Conservation (phyloP, 192 early-diverging fungal genomes). For the Backusella parvicylindrica region DNA sequence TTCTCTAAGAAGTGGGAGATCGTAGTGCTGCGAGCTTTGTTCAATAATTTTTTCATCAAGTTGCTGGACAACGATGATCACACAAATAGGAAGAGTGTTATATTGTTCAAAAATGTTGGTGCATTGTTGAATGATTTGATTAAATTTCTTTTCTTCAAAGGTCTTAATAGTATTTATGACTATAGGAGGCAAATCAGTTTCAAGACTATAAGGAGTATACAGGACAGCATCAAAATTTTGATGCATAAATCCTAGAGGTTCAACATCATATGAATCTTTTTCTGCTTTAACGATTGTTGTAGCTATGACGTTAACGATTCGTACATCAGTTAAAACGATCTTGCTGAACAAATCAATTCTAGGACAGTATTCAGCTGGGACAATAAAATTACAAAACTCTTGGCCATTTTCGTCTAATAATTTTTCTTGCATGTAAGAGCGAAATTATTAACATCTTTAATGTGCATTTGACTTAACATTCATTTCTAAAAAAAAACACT, state of each 20-base stretch:
- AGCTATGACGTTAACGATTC: background rate
- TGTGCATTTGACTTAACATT: too few relatives aligned
- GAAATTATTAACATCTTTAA: too few relatives aligned
- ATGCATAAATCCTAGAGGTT: background rate
- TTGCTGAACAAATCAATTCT: background rate
- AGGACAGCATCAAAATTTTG: background rate
- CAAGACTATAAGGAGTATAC: background rate
- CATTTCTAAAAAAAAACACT: too few relatives aligned
- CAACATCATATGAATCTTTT: background rate
- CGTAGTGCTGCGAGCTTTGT: background rate
- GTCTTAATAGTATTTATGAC: background rate
- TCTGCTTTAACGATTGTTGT: background rate
- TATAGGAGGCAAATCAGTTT: background rate
- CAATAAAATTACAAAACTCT: background rate
- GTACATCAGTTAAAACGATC: background rate
- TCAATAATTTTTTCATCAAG: background rate
- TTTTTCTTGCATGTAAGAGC: background rate
- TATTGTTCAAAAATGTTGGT: slow-evolving; percentile 1
- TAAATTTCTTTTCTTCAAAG: slow-evolving; percentile 3
- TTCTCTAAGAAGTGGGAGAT: slow-evolving; percentile 1
- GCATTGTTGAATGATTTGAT: slow-evolving; percentile 4
- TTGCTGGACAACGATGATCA: slow-evolving; percentile 7
- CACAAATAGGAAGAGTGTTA: slow-evolving; percentile 8
- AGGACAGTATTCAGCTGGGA: background rate
- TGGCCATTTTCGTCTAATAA: background rate